These are phyloP conservation scores for Fusarium chlamydosporum DNA, from an alignment of 2,329 filamentous ascomycete genomes.

Conservation along the genomic window DNA sequence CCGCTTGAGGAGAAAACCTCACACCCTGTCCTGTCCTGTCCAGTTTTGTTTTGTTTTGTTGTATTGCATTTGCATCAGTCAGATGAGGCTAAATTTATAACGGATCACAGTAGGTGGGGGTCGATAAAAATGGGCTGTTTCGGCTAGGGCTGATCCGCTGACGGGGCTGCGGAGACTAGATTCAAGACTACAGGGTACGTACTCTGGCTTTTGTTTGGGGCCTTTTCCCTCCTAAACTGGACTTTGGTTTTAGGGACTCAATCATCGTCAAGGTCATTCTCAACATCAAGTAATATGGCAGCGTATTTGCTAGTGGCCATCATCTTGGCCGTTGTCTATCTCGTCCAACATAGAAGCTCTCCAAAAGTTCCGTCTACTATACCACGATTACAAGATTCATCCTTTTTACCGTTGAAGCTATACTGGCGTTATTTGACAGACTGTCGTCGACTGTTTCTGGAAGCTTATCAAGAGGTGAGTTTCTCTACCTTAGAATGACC, in stretches of 20 bases:
- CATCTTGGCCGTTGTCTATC: constrained; percentile 1
- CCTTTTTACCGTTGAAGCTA: constrained; percentile 16
- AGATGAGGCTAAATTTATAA: constrained; percentile 5
- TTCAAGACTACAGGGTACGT: constrained; percentile 2
- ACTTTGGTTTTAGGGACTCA: neutral
- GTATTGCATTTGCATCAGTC: neutral
- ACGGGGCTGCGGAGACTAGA: neutral
- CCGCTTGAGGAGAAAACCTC: neutral
- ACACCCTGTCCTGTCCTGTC: too few relatives aligned
- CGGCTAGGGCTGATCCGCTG: constrained; percentile 22
- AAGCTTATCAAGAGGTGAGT: constrained; percentile 53
- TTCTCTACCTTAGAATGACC: fast-evolving
- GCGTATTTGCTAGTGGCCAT: constrained; percentile 4
- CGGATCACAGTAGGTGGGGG: neutral
- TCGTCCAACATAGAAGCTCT: neutral
- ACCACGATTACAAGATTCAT: neutral
- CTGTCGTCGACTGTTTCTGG: constrained; percentile 50
- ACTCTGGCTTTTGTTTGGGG: neutral
- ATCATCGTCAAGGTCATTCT: neutral
- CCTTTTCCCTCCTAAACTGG: neutral
- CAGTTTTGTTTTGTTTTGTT: too few relatives aligned
- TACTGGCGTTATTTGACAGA: constrained; percentile 50
- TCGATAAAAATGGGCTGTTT: constrained; percentile 8
- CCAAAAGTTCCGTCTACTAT: constrained; percentile 20
- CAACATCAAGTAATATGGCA: constrained; percentile 9